Conservation (phyloP, 2,329 filamentous ascomycete genomes). For the Cadophora luteo-olivacea region DNA sequence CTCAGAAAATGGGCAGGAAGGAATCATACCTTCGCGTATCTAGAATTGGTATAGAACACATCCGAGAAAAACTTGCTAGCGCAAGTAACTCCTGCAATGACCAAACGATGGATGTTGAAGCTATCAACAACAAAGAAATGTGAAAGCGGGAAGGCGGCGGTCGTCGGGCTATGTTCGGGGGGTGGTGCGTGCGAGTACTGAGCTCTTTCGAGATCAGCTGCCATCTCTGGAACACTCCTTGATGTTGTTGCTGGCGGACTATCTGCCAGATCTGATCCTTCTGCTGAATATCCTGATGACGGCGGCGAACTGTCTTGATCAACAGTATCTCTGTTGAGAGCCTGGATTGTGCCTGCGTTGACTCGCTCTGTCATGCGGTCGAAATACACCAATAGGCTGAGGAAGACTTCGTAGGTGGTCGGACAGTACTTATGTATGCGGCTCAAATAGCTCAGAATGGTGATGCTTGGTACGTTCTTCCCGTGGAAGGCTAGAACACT, state of each 20-base stretch:
- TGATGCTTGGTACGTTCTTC: conserved; percentile 97
- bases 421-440: conserved; percentile 99
- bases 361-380: conserved; percentile 98
- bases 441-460: conserved; percentile 92
- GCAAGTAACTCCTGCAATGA: conserved; percentile 96
- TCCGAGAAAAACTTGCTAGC: conserved; percentile 99
- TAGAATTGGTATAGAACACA: conserved; percentile 98
- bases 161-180: conserved; percentile 31
- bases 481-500: conserved; percentile 94
- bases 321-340: conserved; percentile 54
- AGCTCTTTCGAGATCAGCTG: conserved; percentile 38
- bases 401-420: conserved; percentile 96
- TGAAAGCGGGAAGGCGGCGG: conserved; percentile 50
- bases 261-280: conserved; percentile 44
- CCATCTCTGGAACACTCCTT: conserved; percentile 40
- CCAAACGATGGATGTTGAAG: conserved; percentile 96
- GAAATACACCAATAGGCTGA: conserved; percentile 95
- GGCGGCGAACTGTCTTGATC: conserved; percentile 39
- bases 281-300: conserved; percentile 40
- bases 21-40: conserved; percentile 89
- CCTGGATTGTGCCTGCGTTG: conserved; percentile 78
- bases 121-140: conserved; percentile 96
- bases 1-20: conserved; percentile 13
- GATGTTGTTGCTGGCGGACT: conserved; percentile 34
- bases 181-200: conserved; percentile 40